Evolutionary conservation across 2,329 filamentous ascomycete species (phyloP).

Genomic region (Ciborinia camelliae): DNA sequence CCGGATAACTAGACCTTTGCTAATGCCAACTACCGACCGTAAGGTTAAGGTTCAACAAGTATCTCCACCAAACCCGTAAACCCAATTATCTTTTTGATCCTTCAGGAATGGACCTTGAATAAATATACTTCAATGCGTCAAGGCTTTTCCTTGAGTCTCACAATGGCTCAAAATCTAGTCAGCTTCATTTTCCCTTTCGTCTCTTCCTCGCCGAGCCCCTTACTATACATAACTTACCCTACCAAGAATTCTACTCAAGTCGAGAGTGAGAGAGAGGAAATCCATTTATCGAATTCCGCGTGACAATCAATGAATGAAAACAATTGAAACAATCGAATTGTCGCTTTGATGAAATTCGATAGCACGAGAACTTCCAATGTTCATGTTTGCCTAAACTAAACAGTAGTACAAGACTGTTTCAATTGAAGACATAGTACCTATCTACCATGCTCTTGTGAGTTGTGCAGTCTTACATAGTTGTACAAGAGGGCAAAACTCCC

Average conservation of each 20-base stretch:
- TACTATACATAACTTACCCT: neutral
- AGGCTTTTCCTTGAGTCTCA: neutral
- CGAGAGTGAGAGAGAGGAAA: no score
- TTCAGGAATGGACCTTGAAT: neutral
- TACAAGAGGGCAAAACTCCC: neutral
- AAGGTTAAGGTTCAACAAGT: neutral
- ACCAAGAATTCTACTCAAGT: no score
- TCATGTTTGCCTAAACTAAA: neutral
- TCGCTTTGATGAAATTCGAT: neutral
- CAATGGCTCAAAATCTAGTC: neutral
- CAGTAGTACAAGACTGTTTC: neutral
- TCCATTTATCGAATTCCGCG: neutral
- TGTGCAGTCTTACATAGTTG: neutral
- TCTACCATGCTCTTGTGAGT: no score
- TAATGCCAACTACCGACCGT: neutral
- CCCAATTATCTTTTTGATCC: conserved; percentile 4
- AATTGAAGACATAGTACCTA: neutral
- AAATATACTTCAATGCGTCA: neutral
- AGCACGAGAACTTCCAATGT: neutral
- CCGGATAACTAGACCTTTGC: neutral
- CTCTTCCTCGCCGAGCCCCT: neutral
- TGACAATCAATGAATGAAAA: no score
- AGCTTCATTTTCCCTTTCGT: neutral
- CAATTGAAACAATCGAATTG: neutral
- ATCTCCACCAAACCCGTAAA: neutral